A percentile compares a stretch with the other conserved stretches of the same genome.
Conservation (phyloP, 192 early-diverging fungal species). For the Backusella mclennaniae region DNA sequence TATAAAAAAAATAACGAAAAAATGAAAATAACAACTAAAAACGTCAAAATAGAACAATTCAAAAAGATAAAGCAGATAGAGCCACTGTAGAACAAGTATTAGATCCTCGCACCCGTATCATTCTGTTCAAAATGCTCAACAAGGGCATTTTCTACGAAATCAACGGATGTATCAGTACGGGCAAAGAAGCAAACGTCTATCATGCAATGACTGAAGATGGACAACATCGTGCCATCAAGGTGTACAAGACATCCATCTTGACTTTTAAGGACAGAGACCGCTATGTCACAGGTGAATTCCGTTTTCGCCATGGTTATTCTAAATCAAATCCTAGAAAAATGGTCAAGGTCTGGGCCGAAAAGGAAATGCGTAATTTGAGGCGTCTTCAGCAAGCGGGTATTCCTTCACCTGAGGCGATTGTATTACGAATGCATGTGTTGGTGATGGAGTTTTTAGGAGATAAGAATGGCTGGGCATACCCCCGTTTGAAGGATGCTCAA, state of each 20-base stretch:
- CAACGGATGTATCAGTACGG: conserved; percentile 97
- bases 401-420: conserved; percentile 84
- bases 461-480: conserved; percentile 91
- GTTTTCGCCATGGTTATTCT: conserved; percentile 93
- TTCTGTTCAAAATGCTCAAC: conserved; percentile 95
- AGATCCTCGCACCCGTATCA: conserved; percentile 96
- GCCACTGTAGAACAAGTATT: conserved; percentile 97
- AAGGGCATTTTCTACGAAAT: conserved; percentile 86
- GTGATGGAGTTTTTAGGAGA: conserved; percentile 95
- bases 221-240: conserved; percentile 88
- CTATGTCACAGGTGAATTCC: conserved; percentile 93
- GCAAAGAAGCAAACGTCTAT: conserved; percentile 99
- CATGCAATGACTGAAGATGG: conserved; percentile 87
- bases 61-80: conserved; percentile 90
- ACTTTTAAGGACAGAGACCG: conserved; percentile 98
- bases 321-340: conserved; percentile 96
- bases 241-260: conserved; percentile 99
- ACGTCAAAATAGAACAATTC: conserved; percentile 22
- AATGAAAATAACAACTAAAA: neutral
- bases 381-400: conserved; percentile 83
- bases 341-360: conserved; percentile 98
- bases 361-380: conserved; percentile 98
- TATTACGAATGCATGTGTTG: conserved; percentile 90
- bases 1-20: neutral
- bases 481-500: conserved; percentile 90